Evolutionary conservation across 23 red algal species (phyloP).

Genomic region (Gracilaria caudata): DNA sequence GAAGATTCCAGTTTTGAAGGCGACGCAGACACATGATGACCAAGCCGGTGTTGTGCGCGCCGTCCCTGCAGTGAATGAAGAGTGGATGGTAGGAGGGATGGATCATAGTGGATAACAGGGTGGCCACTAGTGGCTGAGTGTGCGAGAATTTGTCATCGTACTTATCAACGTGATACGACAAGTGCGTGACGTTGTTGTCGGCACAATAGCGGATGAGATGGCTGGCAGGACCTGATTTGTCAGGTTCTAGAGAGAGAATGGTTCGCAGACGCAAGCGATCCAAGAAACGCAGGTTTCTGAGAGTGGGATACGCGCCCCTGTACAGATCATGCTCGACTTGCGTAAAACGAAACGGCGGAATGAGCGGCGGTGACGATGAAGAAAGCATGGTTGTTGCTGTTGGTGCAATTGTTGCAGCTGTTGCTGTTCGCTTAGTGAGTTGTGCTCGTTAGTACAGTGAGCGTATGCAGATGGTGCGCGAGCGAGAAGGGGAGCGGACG

Average conservation of each 20-base stretch:
- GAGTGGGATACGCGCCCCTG: slow-evolving; percentile 91
- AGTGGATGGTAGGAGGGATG: slow-evolving; percentile 63
- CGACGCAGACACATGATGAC: slow-evolving; percentile 93
- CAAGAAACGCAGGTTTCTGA: slow-evolving; percentile 91
- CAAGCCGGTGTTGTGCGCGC: slow-evolving; percentile 95
- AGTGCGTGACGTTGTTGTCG: slow-evolving; percentile 52
- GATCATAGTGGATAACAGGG: slow-evolving; percentile 62
- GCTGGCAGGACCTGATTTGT: slow-evolving; percentile 42
- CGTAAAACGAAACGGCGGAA: slow-evolving; percentile 91
- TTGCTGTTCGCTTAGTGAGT: background rate
- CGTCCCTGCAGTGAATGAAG: slow-evolving; percentile 95
- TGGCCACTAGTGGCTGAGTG: slow-evolving; percentile 61
- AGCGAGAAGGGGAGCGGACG: background rate
- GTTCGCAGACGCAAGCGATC: slow-evolving; percentile 74
- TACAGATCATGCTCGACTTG: slow-evolving; percentile 81
- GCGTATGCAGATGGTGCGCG: background rate
- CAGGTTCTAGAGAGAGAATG: slow-evolving; percentile 69
- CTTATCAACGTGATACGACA: slow-evolving; percentile 80
- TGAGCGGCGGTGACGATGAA: slow-evolving; percentile 65
- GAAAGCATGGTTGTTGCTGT: background rate
- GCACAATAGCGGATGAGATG: slow-evolving; percentile 90
- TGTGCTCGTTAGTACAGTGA: slow-evolving; percentile 6
- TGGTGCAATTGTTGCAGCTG: too few species aligned
- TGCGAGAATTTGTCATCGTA: slow-evolving; percentile 86
- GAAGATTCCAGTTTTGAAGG: slow-evolving; percentile 93